A percentile compares a stretch with the other conserved stretches of the same genome.
These are phyloP conservation scores for Cadophora malorum DNA, from an alignment of 2,329 filamentous ascomycete species.

Conservation along the genomic window DNA sequence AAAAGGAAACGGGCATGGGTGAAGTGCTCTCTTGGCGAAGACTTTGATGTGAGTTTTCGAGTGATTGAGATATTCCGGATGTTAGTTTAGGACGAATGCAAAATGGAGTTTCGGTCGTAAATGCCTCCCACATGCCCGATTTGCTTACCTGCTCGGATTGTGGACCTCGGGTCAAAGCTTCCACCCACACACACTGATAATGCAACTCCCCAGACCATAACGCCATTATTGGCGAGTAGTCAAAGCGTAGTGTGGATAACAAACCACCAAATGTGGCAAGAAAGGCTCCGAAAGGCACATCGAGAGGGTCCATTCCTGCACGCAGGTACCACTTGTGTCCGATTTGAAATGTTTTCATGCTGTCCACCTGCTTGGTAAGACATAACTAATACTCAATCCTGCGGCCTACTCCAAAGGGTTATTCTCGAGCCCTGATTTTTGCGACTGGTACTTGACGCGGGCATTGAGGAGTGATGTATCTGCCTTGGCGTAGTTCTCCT, in stretches of 20 bases:
- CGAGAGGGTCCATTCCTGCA: background rate
- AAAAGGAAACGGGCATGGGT: no score
- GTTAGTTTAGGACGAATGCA: no score
- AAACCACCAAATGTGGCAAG: background rate
- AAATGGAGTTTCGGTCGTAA: background rate
- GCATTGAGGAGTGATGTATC: background rate
- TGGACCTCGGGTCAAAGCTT: background rate
- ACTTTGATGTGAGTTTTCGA: no score
- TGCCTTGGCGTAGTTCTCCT: background rate
- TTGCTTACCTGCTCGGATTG: background rate
- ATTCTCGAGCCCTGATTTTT: background rate
- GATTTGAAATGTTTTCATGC: background rate
- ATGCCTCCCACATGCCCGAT: background rate
- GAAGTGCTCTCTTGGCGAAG: no score
- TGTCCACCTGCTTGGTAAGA: background rate
- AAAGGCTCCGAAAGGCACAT: background rate
- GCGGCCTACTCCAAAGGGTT: background rate
- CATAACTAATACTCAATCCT: background rate
- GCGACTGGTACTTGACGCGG: background rate
- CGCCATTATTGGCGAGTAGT: background rate
- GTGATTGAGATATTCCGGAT: no score
- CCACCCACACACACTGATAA: background rate
- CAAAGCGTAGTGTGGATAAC: background rate
- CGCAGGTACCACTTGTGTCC: background rate
- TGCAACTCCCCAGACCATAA: conserved; percentile 2